A percentile compares a stretch with the other conserved stretches of the same genome.
phyloP scores from a whole-genome alignment of 192 early-diverging fungal genomes.

The Podila minutissima region DNA sequence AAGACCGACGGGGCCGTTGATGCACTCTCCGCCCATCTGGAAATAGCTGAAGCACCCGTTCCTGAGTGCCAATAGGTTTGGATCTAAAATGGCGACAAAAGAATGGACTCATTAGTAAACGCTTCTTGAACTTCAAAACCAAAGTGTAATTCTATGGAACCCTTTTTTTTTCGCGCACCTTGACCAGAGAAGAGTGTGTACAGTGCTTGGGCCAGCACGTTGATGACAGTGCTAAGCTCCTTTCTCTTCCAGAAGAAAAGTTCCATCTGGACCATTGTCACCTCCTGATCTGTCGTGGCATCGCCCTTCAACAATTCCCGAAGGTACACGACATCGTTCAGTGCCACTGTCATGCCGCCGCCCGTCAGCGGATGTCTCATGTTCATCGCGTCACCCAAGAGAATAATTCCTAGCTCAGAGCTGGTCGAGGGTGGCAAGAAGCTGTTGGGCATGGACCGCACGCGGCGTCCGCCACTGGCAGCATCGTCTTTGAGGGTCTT shows the following conservation, averaged over 20 bases:
- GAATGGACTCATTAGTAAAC: neutral
- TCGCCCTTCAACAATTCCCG: conserved; percentile 63
- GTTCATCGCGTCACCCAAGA: conserved; percentile 96
- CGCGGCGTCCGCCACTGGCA: conserved; percentile 28
- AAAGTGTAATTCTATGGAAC: too few relatives aligned
- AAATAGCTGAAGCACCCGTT: conserved; percentile 93
- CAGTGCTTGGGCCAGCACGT: conserved; percentile 93
- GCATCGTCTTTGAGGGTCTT: conserved; percentile 71
- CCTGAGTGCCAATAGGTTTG: conserved; percentile 76
- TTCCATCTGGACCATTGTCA: conserved; percentile 65
- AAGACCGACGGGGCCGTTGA: conserved; percentile 84
- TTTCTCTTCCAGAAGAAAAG: conserved; percentile 82
- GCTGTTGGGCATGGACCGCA: conserved; percentile 91
- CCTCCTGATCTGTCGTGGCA: conserved; percentile 58
- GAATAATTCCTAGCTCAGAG: conserved; percentile 74
- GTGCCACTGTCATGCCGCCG: conserved; percentile 96
- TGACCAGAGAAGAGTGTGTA: conserved; percentile 88
- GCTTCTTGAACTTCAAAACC: too few relatives aligned
- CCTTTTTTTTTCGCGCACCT: conserved; percentile 53
- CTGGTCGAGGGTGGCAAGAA: conserved; percentile 90
- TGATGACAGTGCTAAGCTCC: conserved; percentile 78
- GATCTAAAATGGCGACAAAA: conserved; percentile 54
- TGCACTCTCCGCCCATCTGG: conserved; percentile 80
- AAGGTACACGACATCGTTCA: conserved; percentile 90
- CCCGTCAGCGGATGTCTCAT: conserved; percentile 96